Conservation (phyloP, 345 rosid species). For the Syzygium aromaticum region DNA sequence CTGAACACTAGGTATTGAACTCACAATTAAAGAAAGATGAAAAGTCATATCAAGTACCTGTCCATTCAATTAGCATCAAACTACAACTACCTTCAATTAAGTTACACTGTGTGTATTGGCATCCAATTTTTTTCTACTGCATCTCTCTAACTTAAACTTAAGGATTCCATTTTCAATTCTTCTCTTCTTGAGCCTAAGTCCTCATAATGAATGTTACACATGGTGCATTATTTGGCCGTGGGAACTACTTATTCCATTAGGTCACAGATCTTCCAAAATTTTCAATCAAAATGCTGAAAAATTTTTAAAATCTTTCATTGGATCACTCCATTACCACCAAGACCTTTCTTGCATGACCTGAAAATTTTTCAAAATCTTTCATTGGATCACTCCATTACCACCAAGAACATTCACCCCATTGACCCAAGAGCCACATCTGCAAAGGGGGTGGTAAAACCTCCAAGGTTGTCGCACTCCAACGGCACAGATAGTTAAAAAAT, state of each 20-base stretch:
- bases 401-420: background rate
- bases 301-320: background rate
- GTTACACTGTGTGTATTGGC: background rate
- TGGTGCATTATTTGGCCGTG: background rate
- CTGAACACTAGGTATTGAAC: background rate
- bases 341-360: background rate
- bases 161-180: background rate
- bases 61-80: background rate
- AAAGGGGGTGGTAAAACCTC: background rate
- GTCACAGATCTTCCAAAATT: background rate
- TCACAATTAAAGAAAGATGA: background rate
- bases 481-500: background rate
- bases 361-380: background rate
- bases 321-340: background rate
- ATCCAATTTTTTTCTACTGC: background rate
- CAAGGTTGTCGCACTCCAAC: background rate
- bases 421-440: background rate
- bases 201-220: background rate
- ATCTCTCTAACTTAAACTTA: background rate
- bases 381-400: background rate
- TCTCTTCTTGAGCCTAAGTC: background rate
- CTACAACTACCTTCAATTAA: background rate
- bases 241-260: background rate
- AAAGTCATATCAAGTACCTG: background rate
- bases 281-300: background rate